These are phyloP conservation scores for Pestalotiopsis sp. DNA, from an alignment of 2,329 filamentous ascomycete genomes.

Conservation along the genomic window DNA sequence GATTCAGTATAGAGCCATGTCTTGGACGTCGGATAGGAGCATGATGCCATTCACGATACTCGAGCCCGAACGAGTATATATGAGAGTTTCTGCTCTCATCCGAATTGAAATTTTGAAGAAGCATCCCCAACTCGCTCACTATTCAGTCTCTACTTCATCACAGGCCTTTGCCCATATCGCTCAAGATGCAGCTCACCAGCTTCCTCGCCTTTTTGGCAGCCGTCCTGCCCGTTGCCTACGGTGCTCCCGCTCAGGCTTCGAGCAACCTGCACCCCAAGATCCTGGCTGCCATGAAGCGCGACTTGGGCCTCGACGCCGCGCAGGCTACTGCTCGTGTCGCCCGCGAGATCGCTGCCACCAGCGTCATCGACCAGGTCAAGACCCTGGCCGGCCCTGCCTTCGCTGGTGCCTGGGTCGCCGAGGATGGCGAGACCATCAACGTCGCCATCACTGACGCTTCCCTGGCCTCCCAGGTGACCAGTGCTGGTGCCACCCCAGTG, in stretches of 20 bases:
- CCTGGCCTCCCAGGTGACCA: constrained; percentile 35
- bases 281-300: constrained; percentile 45
- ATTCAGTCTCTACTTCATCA: constrained; percentile 26
- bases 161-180: constrained; percentile 25
- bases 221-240: constrained; percentile 41
- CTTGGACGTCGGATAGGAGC: constrained; percentile 20
- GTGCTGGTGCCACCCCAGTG: constrained; percentile 36
- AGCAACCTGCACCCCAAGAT: constrained; percentile 41
- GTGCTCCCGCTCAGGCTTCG: constrained; percentile 37
- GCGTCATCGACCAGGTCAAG: constrained; percentile 38
- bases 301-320: constrained; percentile 40
- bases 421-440: constrained; percentile 35
- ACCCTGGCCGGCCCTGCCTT: constrained; percentile 35
- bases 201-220: constrained; percentile 40
- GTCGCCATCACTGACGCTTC: constrained; percentile 40
- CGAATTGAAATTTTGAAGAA: constrained; percentile 22
- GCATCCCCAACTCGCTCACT: constrained; percentile 26
- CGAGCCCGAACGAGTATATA: constrained; percentile 25
- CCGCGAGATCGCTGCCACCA: constrained; percentile 36
- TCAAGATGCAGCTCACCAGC: constrained; percentile 39
- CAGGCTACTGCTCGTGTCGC: constrained; percentile 40
- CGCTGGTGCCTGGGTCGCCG: constrained; percentile 40
- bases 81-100: constrained; percentile 21
- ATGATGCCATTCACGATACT: constrained; percentile 20
- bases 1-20: constrained; percentile 18